Evolutionary conservation across 331 rosid species (phyloP).

Genomic region (Rhamnella rubrinervis): DNA sequence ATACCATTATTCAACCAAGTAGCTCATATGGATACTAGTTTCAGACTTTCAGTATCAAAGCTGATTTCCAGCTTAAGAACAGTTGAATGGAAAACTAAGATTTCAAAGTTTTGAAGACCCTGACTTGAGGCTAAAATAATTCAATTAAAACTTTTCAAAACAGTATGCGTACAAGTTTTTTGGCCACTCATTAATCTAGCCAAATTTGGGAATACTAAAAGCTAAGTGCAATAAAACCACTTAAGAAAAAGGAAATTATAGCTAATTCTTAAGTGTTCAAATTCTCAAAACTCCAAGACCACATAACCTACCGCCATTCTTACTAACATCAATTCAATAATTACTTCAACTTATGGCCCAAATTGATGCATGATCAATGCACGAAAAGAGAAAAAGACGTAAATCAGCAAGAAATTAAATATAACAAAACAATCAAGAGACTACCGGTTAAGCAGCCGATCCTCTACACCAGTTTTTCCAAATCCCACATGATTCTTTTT

Average conservation of each 20-base stretch:
- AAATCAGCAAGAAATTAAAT: not conserved
- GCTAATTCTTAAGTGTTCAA: not conserved
- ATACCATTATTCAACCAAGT: not conserved
- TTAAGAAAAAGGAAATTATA: not conserved
- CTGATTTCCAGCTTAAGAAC: not conserved
- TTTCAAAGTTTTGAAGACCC: not conserved
- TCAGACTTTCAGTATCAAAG: not conserved
- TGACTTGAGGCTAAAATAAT: not conserved
- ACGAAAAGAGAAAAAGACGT: not conserved
- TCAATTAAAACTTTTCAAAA: not conserved
- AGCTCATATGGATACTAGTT: not conserved
- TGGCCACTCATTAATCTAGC: not conserved
- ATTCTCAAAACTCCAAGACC: not conserved
- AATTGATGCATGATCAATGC: not conserved
- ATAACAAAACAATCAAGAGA: not conserved
- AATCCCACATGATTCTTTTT: not conserved
- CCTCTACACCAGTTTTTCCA: conserved; percentile 12
- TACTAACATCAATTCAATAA: not conserved
- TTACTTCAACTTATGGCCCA: not conserved
- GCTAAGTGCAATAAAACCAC: not conserved
- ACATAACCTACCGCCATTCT: not conserved
- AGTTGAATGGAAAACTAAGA: not conserved
- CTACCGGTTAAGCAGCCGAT: conserved; percentile 2
- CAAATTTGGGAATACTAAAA: not conserved
- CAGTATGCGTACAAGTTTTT: not conserved